Evolutionary conservation across 2,329 filamentous ascomycete genomes (phyloP).

Genomic region (Aspergillus sp.): DNA sequence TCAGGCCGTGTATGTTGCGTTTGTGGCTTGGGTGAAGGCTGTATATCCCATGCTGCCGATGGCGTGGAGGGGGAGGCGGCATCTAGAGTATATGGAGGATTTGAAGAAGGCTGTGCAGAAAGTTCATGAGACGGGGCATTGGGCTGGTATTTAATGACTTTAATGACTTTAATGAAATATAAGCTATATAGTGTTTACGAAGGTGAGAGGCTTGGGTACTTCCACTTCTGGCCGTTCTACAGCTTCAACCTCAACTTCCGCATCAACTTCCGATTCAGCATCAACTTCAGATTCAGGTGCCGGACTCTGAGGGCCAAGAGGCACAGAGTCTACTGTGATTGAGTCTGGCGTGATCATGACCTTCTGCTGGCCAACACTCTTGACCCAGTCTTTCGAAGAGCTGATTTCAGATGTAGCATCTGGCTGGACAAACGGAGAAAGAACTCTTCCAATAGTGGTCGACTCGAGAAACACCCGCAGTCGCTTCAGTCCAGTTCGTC

Average conservation of each 20-base stretch:
- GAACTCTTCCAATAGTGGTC: neutral
- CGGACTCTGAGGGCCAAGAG: neutral
- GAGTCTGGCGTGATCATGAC: neutral
- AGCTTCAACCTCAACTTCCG: neutral
- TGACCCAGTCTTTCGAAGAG: neutral
- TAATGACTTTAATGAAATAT: neutral
- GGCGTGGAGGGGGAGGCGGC: constrained; percentile 4
- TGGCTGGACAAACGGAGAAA: neutral
- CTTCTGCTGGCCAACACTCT: neutral
- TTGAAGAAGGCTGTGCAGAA: constrained; percentile 12
- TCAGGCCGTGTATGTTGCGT: constrained; percentile 5
- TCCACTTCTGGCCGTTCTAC: neutral
- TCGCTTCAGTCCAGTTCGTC: neutral
- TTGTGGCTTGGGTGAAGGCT: constrained; percentile 10
- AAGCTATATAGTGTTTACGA: no score
- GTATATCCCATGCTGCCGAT: constrained; percentile 9
- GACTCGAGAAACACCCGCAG: neutral
- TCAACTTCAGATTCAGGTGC: neutral
- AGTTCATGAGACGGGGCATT: constrained; percentile 16
- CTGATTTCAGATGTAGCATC: neutral
- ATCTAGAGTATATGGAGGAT: constrained; percentile 16
- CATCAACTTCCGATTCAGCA: neutral
- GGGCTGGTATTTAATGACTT: neutral
- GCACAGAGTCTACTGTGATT: neutral
- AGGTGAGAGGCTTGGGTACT: neutral